Evolutionary conservation across 345 rosid genomes (phyloP).

Genomic region (Eutrema yunnanense): DNA sequence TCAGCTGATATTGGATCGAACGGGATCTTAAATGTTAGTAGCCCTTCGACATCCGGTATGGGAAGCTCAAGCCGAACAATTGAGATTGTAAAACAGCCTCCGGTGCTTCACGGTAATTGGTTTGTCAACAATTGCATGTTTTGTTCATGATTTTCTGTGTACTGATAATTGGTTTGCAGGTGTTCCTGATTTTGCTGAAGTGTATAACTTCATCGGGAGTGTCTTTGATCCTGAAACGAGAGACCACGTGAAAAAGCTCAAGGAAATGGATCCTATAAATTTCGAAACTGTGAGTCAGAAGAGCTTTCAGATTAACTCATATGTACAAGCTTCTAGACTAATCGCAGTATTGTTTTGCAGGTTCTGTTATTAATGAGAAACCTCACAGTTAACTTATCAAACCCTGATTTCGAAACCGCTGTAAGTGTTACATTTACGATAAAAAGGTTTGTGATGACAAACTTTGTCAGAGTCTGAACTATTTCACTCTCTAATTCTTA

Average conservation of each 20-base stretch:
- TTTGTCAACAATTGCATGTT: neutral
- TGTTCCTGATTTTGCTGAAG: slow-evolving; percentile 85
- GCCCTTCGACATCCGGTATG: slow-evolving; percentile 41
- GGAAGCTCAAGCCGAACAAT: slow-evolving; percentile 43
- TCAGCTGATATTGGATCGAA: slow-evolving; percentile 94
- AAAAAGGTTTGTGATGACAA: neutral
- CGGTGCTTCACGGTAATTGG: slow-evolving; percentile 54
- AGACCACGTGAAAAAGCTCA: slow-evolving; percentile 73
- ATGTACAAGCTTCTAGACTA: neutral
- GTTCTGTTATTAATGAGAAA: slow-evolving; percentile 87
- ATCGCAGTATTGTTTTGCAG: slow-evolving; percentile 35
- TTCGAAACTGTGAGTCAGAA: slow-evolving; percentile 74
- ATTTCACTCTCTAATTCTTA: neutral
- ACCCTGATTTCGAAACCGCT: slow-evolving; percentile 78
- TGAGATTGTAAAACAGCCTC: slow-evolving; percentile 43
- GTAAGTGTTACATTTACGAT: slow-evolving; percentile 48
- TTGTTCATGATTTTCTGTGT: neutral
- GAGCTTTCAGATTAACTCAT: neutral
- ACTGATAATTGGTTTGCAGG: slow-evolving; percentile 34
- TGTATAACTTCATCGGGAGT: slow-evolving; percentile 85
- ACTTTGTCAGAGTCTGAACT: neutral
- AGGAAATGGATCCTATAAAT: slow-evolving; percentile 97
- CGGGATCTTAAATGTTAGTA: slow-evolving; percentile 44
- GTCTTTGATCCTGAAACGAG: slow-evolving; percentile 73
- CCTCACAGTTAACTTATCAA: slow-evolving; percentile 76